A percentile compares a stretch with the other conserved stretches of the same genome.
Evolutionary conservation across 2,329 filamentous ascomycete species (phyloP).

Genomic region (Dactylellina leptospora): DNA sequence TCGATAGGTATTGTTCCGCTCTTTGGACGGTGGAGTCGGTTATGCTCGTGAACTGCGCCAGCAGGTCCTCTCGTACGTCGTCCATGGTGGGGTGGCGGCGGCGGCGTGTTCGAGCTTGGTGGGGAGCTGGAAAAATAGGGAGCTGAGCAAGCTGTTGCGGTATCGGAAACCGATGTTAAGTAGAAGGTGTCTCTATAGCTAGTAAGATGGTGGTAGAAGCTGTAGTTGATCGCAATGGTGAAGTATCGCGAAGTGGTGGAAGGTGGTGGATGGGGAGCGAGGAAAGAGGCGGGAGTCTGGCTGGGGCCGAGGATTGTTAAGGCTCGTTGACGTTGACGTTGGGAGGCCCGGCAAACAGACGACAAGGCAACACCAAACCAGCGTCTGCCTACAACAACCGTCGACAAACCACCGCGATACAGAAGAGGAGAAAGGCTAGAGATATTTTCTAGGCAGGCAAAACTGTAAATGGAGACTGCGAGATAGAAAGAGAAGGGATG

Average conservation of each 20-base stretch:
- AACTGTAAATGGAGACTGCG: too few species aligned
- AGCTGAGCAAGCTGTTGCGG: not conserved
- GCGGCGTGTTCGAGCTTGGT: not conserved
- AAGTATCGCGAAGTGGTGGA: not conserved
- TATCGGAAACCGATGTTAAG: not conserved
- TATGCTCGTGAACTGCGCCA: conserved; percentile 81
- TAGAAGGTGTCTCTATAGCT: conserved; percentile 2
- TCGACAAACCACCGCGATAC: too few species aligned
- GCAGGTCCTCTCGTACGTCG: conserved; percentile 64
- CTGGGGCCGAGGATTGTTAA: not conserved
- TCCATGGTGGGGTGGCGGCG: conserved; percentile 66
- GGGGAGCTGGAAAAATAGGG: not conserved
- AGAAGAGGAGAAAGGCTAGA: too few species aligned
- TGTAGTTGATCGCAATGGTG: not conserved
- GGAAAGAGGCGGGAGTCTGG: not conserved
- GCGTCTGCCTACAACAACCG: too few species aligned
- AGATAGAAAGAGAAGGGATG: too few species aligned
- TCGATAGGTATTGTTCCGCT: conserved; percentile 81
- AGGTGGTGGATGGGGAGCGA: not conserved
- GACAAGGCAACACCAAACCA: not conserved
- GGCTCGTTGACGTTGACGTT: not conserved
- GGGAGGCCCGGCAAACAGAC: not conserved
- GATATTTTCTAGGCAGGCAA: too few species aligned
- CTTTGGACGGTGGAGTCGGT: conserved; percentile 76
- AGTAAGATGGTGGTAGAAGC: not conserved